These are phyloP conservation scores for Leishmania mexicana DNA, from an alignment of 208 protist genomes.

Conservation along the genomic window DNA sequence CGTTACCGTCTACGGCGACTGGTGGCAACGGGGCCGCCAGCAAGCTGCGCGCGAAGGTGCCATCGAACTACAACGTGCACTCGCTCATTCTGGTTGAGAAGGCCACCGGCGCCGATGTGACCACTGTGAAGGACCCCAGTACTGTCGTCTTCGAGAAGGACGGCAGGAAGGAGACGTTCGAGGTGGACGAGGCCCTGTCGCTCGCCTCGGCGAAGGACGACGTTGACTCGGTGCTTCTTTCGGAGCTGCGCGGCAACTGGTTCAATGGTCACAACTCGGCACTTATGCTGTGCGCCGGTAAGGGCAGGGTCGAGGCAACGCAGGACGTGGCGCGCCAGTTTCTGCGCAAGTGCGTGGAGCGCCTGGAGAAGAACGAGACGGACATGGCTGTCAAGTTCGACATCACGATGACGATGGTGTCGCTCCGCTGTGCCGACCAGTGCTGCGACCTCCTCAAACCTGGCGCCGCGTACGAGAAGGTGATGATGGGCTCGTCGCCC, in stretches of 20 bases:
- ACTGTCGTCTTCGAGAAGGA: constrained; percentile 54
- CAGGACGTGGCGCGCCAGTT: constrained; percentile 44
- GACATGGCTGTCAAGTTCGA: constrained; percentile 58
- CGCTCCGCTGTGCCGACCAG: constrained; percentile 52
- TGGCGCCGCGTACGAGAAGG: constrained; percentile 38
- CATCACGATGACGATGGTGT: constrained; percentile 63
- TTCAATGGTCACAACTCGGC: constrained; percentile 71
- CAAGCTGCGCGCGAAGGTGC: constrained; percentile 54
- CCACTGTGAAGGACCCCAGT: constrained; percentile 54
- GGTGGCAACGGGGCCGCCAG: constrained; percentile 14
- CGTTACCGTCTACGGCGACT: constrained; percentile 11
- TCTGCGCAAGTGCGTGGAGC: constrained; percentile 50
- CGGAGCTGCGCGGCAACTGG: constrained; percentile 73
- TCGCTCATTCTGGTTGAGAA: constrained; percentile 66
- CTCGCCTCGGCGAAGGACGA: constrained; percentile 35
- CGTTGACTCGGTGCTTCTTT: constrained; percentile 74
- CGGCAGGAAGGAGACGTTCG: constrained; percentile 77
- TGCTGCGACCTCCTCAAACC: constrained; percentile 64
- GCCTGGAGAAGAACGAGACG: constrained; percentile 58
- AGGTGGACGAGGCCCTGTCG: constrained; percentile 66
- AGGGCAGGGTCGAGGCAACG: constrained; percentile 38
- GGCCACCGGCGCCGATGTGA: constrained; percentile 11
- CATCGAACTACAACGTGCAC: constrained; percentile 79
- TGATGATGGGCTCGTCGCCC: constrained; percentile 65
- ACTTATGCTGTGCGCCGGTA: constrained; percentile 60